A percentile compares a stretch with the other conserved stretches of the same genome.
phyloP scores from a whole-genome alignment of 225 moss, liverwort and hornwort genomes.

The Bryoerythrophyllum caledonicum region DNA sequence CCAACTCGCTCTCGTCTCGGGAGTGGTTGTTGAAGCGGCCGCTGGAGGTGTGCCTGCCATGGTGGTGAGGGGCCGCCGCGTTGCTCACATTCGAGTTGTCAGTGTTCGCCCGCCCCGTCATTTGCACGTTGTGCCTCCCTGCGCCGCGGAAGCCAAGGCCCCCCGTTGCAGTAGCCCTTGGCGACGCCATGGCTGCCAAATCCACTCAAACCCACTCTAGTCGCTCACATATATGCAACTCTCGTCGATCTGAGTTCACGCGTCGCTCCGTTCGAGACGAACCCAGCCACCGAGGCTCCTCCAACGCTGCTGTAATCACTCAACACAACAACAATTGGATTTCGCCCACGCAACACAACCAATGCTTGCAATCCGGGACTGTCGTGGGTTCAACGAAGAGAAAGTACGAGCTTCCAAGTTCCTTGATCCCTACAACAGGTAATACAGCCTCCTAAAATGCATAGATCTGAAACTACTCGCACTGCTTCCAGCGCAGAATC shows the following conservation, averaged over 20 bases:
- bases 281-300: background rate
- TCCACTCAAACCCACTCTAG: background rate
- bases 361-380: background rate
- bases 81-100: slow-evolving; percentile 20
- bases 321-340: background rate
- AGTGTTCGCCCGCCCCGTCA: slow-evolving; percentile 32
- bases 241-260: background rate
- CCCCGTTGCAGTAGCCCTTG: slow-evolving; percentile 51
- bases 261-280: too few species aligned
- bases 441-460: background rate
- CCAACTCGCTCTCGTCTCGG: slow-evolving; percentile 66
- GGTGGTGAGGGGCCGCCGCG: slow-evolving; percentile 22
- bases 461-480: background rate
- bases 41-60: slow-evolving; percentile 50
- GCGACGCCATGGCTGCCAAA: slow-evolving; percentile 48
- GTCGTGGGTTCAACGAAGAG: background rate
- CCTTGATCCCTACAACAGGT: rapidly evolving
- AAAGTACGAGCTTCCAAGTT: background rate
- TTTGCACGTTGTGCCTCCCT: slow-evolving; percentile 51
- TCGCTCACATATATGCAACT: slow-evolving; percentile 25
- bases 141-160: slow-evolving; percentile 60
- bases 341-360: background rate
- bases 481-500: background rate
- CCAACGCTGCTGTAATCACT: background rate
- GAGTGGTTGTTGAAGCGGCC: slow-evolving; percentile 76